phyloP scores from a whole-genome alignment of 1,139 yeast species.

The Meyerozyma guilliermondii region DNA sequence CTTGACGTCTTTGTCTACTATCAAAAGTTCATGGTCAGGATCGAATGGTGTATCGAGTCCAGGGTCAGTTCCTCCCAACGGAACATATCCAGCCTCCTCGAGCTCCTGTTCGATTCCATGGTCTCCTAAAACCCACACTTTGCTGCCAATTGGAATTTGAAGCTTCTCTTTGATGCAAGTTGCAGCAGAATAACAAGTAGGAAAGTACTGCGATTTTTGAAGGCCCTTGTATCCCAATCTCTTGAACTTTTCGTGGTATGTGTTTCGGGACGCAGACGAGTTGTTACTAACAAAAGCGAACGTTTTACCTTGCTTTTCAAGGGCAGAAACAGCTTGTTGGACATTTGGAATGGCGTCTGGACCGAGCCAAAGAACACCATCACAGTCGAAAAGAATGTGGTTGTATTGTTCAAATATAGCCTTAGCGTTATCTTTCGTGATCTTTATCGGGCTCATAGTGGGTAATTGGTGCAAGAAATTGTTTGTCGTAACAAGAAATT shows the following conservation, averaged over 20 bases:
- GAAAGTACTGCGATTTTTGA: conserved; percentile 26
- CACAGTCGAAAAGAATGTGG: conserved; percentile 88
- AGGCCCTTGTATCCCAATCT: conserved; percentile 28
- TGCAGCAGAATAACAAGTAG: conserved; percentile 38
- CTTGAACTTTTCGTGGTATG: conserved; percentile 28
- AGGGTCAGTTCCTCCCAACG: conserved; percentile 68
- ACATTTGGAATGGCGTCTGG: conserved; percentile 67
- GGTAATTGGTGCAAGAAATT: background rate
- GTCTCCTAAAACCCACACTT: conserved; percentile 86
- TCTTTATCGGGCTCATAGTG: background rate
- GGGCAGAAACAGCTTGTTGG: conserved; percentile 55
- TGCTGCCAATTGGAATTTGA: conserved; percentile 24
- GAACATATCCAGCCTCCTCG: conserved; percentile 57
- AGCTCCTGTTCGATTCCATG: conserved; percentile 75
- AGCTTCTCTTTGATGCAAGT: conserved; percentile 18
- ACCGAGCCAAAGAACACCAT: conserved; percentile 92
- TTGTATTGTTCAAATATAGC: conserved; percentile 62
- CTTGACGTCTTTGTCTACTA: conserved; percentile 33
- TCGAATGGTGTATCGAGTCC: conserved; percentile 27
- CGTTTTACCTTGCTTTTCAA: conserved; percentile 36
- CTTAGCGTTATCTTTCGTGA: conserved; percentile 39
- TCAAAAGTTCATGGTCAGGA: conserved; percentile 42
- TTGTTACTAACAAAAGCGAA: conserved; percentile 38
- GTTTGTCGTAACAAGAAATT: background rate
- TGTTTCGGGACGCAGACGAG: conserved; percentile 31